Conservation (phyloP, 768 basidiomycete genomes). For the Xerocomellus dryophilus region DNA sequence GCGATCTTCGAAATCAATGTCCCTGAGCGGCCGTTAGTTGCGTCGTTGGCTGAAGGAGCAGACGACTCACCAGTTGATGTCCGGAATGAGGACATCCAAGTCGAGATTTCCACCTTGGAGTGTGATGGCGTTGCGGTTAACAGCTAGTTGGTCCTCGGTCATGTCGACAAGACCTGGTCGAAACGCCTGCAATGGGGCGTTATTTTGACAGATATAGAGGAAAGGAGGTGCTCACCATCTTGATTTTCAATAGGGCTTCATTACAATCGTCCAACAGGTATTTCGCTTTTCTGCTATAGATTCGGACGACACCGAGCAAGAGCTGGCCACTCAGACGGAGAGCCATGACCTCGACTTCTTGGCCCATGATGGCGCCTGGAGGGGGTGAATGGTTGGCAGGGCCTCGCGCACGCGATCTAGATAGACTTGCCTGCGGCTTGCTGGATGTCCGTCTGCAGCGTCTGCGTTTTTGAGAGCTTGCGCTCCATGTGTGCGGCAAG, state of each 20-base stretch:
- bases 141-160: slow-evolving; percentile 89
- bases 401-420: background rate
- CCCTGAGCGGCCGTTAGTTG: slow-evolving; percentile 46
- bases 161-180: slow-evolving; percentile 94
- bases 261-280: slow-evolving; percentile 98
- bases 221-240: slow-evolving; percentile 59
- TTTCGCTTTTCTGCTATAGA: slow-evolving; percentile 97
- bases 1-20: slow-evolving; percentile 72
- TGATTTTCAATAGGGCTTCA: slow-evolving; percentile 91
- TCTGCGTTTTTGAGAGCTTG: slow-evolving; percentile 94
- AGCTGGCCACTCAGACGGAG: slow-evolving; percentile 95
- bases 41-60: background rate
- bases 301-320: slow-evolving; percentile 92
- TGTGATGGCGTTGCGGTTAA: slow-evolving; percentile 86
- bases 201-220: background rate
- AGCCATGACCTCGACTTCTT: slow-evolving; percentile 91
- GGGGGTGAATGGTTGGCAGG: background rate
- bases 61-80: slow-evolving; percentile 69
- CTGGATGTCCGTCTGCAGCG: slow-evolving; percentile 91
- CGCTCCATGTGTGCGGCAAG: slow-evolving; percentile 98
- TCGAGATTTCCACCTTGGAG: slow-evolving; percentile 75
- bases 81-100: slow-evolving; percentile 74
- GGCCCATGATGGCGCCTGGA: slow-evolving; percentile 86
- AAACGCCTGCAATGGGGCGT: slow-evolving; percentile 62
- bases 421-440: slow-evolving; percentile 71